Evolutionary conservation across 1,284 basidiomycete genomes (phyloP).

Genomic region (Trichosporon sp.): DNA sequence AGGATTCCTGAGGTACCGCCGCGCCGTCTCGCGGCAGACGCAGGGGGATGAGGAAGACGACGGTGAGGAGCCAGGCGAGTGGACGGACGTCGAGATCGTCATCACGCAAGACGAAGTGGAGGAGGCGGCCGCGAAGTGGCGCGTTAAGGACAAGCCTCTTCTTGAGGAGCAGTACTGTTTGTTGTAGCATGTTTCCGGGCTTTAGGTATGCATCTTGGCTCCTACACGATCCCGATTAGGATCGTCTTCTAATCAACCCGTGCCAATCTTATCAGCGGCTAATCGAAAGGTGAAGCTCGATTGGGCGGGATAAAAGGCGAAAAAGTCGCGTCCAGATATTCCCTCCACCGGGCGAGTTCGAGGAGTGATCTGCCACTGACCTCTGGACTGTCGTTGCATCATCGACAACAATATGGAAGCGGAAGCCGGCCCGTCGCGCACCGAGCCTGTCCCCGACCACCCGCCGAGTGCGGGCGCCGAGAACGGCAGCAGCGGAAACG

Average conservation of each 20-base stretch:
- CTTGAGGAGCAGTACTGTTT: conserved; percentile 49
- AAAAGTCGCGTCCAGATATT: background rate
- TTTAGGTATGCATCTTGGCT: background rate
- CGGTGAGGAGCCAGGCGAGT: conserved; percentile 44
- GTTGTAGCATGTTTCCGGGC: conserved; percentile 30
- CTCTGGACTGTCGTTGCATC: background rate
- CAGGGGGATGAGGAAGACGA: conserved; percentile 33
- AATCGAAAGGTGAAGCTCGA: background rate
- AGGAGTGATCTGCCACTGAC: conserved; percentile 1
- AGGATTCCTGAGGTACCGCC: conserved; percentile 66
- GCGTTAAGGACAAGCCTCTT: conserved; percentile 45
- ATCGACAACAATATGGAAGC: conserved; percentile 11
- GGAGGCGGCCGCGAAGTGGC: conserved; percentile 43
- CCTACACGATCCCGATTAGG: background rate
- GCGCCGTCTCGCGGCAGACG: conserved; percentile 16
- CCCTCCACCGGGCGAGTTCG: conserved; percentile 3
- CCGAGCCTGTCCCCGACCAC: background rate
- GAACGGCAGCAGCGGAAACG: background rate
- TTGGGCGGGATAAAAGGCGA: background rate
- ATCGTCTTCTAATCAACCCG: background rate
- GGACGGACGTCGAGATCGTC: conserved; percentile 56
- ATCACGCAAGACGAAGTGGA: conserved; percentile 75
- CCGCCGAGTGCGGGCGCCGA: background rate
- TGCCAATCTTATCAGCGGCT: background rate
- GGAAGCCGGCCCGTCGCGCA: conserved; percentile 15